Conservation (phyloP, 1,284 basidiomycete species). For the Binderoboletus segoi region DNA sequence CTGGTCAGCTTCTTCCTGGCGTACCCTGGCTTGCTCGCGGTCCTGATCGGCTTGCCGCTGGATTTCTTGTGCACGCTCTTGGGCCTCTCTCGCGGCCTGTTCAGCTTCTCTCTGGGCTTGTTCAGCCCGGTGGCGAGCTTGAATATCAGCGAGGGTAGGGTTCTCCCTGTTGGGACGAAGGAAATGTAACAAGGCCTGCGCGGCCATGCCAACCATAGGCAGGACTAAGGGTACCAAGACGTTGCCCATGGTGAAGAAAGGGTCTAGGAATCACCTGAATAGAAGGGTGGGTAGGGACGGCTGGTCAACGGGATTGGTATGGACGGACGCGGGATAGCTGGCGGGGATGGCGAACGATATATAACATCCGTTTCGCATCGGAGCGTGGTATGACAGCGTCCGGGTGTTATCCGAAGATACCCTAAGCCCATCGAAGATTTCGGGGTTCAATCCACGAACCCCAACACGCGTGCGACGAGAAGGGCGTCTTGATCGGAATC, state of each 20-base stretch:
- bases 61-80: neutral
- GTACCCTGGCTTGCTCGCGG: neutral
- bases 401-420: neutral
- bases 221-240: neutral
- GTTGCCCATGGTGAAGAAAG: neutral
- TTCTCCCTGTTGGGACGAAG: neutral
- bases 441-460: neutral
- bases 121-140: neutral
- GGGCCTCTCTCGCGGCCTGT: neutral
- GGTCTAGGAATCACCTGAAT: neutral
- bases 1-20: neutral
- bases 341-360: neutral
- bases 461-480: neutral
- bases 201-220: neutral
- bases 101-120: neutral
- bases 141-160: neutral
- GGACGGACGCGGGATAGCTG: neutral
- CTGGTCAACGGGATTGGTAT: neutral
- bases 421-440: neutral
- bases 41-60: neutral
- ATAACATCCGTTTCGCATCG: neutral
- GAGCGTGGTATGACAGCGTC: neutral
- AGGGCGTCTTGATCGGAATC: neutral
- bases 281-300: neutral
- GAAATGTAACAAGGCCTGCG: neutral